Percentiles rank a stretch among this genome's conserved stretches.
These are phyloP conservation scores for Xylaria curta DNA, from an alignment of 495 filamentous ascomycete genomes.

Conservation along the genomic window DNA sequence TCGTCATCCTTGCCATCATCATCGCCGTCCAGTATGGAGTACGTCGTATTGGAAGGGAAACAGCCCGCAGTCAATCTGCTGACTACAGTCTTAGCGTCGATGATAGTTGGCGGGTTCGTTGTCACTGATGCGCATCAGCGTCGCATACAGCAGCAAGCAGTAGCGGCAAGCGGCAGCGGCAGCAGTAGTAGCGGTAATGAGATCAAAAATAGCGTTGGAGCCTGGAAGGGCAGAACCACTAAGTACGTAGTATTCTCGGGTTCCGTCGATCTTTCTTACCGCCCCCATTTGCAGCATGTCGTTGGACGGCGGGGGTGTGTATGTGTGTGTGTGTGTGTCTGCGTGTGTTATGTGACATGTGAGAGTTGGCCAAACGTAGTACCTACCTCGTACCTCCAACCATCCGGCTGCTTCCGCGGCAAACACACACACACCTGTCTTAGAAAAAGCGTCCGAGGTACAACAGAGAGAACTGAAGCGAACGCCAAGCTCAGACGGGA, in stretches of 20 bases:
- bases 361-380: background rate
- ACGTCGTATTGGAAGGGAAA: background rate
- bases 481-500: background rate
- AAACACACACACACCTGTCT: background rate
- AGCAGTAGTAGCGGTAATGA: background rate
- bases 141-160: background rate
- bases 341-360: background rate
- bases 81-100: background rate
- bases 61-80: background rate
- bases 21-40: no score
- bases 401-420: conserved; percentile 9
- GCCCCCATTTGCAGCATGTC: background rate
- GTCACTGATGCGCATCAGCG: conserved; percentile 1
- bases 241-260: background rate
- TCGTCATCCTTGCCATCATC: conserved; percentile 6
- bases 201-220: conserved; percentile 5
- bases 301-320: background rate
- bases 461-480: background rate
- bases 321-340: no score
- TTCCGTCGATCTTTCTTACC: background rate
- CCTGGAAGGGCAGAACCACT: background rate
- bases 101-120: background rate
- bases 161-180: background rate
- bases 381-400: no score
- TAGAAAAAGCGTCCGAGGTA: conserved; percentile 13